Base-by-base conservation (phyloP, 2,329 filamentous ascomycete species). In the Hypoxylon sp. region DNA sequence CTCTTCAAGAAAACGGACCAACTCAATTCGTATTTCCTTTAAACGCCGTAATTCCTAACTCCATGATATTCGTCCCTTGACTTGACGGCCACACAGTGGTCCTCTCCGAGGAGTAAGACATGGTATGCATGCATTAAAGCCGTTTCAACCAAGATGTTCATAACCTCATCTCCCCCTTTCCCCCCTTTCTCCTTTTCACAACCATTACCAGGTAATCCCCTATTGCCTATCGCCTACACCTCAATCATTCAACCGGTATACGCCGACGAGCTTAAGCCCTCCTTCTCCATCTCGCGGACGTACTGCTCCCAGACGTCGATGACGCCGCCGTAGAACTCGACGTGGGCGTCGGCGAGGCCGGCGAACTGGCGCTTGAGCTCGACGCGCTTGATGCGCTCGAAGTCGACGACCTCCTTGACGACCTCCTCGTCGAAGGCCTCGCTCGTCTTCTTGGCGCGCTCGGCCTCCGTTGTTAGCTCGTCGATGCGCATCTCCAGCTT, bases 391-490 rank as follows among this genome's bases (percentile, higher is more conserved):
- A 98, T 98, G 62, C 94, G 88, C 82, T 99, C 96, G 81, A 99
- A 99, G 78, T 98, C 94, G 19, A 88, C 87, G 0, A 98, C 93
- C 79, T 99, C 96, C 75, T 93, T 92, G 47, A 98, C 92, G 1
- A 98, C 95, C 81, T 98, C 94, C 77, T 98, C 94, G 80, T 98
- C 96, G 76, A 99, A 99, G 78, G 93, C 91, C 80, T 98, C 94
- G 55, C 91, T 93, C 13, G 92, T 93, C 76, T 91, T 92, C 81
- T 94, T 94, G 5, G 96, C 93, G 48, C 88, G 88, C 80, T 98
- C 95, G 0, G 97, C 95, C 79, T 97, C 94, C 24, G 89, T 88
- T 2, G 93, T 97, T 44, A 99, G 86, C 76, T 97, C 92, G 75
- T 97, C 93, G 73, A 99, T 97, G 72, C 93, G 91, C 54, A 98